A percentile compares a stretch with the other conserved stretches of the same genome.
Evolutionary conservation across 1,139 yeast genomes (phyloP).

Genomic region (Lodderomyces parapsilosis): DNA sequence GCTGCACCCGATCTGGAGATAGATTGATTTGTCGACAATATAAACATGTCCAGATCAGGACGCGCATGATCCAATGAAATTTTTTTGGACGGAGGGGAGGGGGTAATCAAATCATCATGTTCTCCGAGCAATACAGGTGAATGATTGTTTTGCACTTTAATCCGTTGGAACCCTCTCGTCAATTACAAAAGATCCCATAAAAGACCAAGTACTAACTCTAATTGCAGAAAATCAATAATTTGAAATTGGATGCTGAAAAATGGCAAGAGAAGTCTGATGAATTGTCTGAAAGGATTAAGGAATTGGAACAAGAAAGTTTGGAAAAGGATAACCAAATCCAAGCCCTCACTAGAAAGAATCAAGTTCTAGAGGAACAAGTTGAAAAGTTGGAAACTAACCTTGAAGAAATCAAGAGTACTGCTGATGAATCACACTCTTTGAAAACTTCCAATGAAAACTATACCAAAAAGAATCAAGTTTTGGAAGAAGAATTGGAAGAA

Average conservation of each 20-base stretch:
- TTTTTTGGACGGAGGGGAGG: not conserved
- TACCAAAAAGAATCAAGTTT: constrained; percentile 86
- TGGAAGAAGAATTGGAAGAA: constrained; percentile 92
- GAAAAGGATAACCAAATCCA: constrained; percentile 96
- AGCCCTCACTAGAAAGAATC: constrained; percentile 88
- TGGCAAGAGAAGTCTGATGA: constrained; percentile 98
- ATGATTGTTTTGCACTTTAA: too few species aligned
- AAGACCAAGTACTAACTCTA: not conserved
- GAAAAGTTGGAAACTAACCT: constrained; percentile 84
- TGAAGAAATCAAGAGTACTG: constrained; percentile 79
- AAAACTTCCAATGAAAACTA: constrained; percentile 88
- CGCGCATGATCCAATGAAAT: not conserved
- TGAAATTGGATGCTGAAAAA: constrained; percentile 91
- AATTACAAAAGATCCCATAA: not conserved
- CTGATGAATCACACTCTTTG: constrained; percentile 89
- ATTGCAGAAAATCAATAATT: constrained; percentile 77
- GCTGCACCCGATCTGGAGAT: not conserved
- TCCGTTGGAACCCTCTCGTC: too few species aligned
- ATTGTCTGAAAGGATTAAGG: constrained; percentile 75
- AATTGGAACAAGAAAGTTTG: constrained; percentile 84
- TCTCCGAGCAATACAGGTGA: not conserved
- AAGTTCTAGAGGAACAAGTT: constrained; percentile 84
- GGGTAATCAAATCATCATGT: not conserved
- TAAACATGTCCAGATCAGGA: not conserved
- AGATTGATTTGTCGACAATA: not conserved